phyloP scores from a whole-genome alignment of 768 basidiomycete genomes.

The Baorangia bicolor region DNA sequence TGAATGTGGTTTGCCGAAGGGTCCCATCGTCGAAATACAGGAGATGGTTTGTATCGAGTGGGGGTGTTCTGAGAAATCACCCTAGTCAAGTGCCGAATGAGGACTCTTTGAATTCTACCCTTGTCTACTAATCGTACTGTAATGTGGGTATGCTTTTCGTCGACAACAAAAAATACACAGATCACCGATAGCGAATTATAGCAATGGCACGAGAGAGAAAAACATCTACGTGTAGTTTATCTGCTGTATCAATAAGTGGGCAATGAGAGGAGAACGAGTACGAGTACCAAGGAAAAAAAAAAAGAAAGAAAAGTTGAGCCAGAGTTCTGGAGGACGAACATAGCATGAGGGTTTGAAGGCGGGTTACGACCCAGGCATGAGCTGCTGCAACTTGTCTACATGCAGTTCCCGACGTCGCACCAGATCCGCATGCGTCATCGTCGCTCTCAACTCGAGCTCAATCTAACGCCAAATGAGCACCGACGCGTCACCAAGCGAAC shows the following conservation, averaged over 20 bases:
- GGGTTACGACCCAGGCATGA: slow-evolving; percentile 33
- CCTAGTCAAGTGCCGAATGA: neutral
- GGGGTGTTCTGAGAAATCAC: neutral
- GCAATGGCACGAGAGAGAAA: neutral
- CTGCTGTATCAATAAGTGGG: slow-evolving; percentile 10
- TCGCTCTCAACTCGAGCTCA: slow-evolving; percentile 55
- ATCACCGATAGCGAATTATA: neutral
- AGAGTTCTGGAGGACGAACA: neutral
- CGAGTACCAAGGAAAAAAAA: neutral
- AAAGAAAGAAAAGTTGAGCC: too few species aligned
- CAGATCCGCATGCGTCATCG: slow-evolving; percentile 55
- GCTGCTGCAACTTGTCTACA: slow-evolving; percentile 42
- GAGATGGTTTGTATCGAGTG: too few species aligned
- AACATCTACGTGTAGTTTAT: slow-evolving; percentile 2
- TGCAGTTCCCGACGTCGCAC: slow-evolving; percentile 54
- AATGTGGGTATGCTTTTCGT: slow-evolving; percentile 2
- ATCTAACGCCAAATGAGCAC: slow-evolving; percentile 33
- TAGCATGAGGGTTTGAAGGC: too few species aligned
- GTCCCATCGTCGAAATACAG: too few species aligned
- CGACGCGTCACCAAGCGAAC: neutral
- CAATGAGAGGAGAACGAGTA: neutral
- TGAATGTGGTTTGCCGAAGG: neutral
- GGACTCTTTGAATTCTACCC: neutral
- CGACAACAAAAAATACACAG: neutral
- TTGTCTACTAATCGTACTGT: neutral